A percentile compares a stretch with the other conserved stretches of the same genome.
Evolutionary conservation across 495 filamentous ascomycete species (phyloP).

Genomic region (Neurospora sp.): DNA sequence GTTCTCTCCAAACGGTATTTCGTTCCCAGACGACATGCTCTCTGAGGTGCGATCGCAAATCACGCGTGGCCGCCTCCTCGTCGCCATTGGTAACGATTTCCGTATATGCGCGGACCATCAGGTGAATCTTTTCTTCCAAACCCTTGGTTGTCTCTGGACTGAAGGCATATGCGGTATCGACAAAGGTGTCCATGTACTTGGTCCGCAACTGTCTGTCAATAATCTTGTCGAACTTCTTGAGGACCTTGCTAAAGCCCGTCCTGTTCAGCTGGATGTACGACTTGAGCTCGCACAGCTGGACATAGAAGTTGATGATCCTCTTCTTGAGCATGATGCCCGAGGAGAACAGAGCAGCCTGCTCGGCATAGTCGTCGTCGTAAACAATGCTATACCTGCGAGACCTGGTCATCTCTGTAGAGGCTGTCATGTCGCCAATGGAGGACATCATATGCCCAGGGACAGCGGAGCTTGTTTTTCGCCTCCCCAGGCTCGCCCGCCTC

Average conservation of each 20-base stretch:
- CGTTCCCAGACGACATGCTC: constrained; percentile 99
- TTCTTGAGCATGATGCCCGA: constrained; percentile 84
- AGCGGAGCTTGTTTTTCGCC: constrained; percentile 20
- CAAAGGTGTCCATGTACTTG: constrained; percentile 61
- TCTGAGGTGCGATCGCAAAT: constrained; percentile 80
- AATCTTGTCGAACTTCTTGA: constrained; percentile 99
- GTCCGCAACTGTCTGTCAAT: constrained; percentile 66
- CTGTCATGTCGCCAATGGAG: constrained; percentile 42
- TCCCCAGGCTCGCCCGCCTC: constrained; percentile 19
- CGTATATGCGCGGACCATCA: constrained; percentile 72
- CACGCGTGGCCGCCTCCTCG: constrained; percentile 59
- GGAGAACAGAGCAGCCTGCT: constrained; percentile 66
- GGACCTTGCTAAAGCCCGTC: constrained; percentile 88
- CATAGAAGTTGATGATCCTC: constrained; percentile 74
- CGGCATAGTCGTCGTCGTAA: constrained; percentile 67
- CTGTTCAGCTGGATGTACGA: constrained; percentile 94
- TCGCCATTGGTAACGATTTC: constrained; percentile 74
- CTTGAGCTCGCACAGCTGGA: constrained; percentile 89
- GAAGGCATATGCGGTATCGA: constrained; percentile 71
- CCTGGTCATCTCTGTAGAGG: constrained; percentile 40
- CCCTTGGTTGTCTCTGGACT: constrained; percentile 53
- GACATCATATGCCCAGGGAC: constrained; percentile 26
- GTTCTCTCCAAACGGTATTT: constrained; percentile 97
- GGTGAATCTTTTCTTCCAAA: constrained; percentile 57
- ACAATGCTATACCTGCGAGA: constrained; percentile 46